Percentiles rank a stretch among this genome's conserved stretches.
Evolutionary conservation across 768 basidiomycete genomes (phyloP).

Genomic region (Tylopilus felleus): DNA sequence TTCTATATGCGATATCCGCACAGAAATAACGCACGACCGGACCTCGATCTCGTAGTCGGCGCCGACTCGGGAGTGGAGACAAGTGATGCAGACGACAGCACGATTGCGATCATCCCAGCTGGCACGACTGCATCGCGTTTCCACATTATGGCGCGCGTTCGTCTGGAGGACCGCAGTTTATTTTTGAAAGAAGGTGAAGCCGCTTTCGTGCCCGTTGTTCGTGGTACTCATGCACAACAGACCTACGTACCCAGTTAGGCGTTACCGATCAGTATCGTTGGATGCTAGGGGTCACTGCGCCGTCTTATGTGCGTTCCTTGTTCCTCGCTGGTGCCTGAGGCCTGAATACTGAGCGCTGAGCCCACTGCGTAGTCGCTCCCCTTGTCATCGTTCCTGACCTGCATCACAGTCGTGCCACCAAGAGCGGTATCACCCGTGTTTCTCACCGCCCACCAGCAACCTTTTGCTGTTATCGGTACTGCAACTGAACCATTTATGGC

Average conservation of each 20-base stretch:
- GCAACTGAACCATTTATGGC: conserved; percentile 47
- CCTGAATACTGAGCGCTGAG: not conserved
- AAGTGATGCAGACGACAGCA: not conserved
- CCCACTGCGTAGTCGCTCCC: conserved; percentile 24
- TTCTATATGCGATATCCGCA: conserved; percentile 42
- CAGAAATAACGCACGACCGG: conserved; percentile 39
- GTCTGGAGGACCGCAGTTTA: conserved; percentile 43
- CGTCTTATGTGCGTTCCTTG: conserved; percentile 42
- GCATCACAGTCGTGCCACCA: conserved; percentile 39
- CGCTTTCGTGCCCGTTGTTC: not conserved
- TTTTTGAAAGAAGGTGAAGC: conserved; percentile 40
- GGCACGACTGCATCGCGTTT: conserved; percentile 37
- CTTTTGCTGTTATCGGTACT: conserved; percentile 41
- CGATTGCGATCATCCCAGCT: conserved; percentile 5
- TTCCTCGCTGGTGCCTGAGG: not conserved
- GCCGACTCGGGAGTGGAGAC: not conserved
- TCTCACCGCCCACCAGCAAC: conserved; percentile 33
- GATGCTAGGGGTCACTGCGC: conserved; percentile 42
- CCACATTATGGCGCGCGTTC: conserved; percentile 43
- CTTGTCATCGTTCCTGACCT: conserved; percentile 33
- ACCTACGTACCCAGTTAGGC: conserved; percentile 26
- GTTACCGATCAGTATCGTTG: conserved; percentile 43
- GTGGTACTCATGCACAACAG: conserved; percentile 25
- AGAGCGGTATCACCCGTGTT: conserved; percentile 29
- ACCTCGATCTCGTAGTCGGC: conserved; percentile 31